phyloP scores from a whole-genome alignment of 2,329 filamentous ascomycete genomes.

The Arthrobotrys megalospora region DNA sequence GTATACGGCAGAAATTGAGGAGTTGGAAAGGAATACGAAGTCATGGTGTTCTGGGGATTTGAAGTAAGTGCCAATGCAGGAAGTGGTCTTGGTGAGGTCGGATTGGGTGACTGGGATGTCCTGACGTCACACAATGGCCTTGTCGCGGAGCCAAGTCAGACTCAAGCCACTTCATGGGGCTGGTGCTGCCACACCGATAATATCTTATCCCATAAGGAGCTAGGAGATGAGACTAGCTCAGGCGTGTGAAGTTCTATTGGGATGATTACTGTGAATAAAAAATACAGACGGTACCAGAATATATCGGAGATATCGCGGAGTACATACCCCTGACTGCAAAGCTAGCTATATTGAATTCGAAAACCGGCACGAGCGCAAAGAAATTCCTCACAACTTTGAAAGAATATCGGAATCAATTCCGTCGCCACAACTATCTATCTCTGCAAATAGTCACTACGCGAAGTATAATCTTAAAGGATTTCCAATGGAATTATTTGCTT shows the following conservation, averaged over 20 bases:
- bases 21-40: not conserved
- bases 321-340: no score
- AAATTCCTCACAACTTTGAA: not conserved
- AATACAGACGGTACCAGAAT: no score
- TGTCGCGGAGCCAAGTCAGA: not conserved
- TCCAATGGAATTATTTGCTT: not conserved
- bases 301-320: no score
- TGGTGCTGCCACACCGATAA: not conserved
- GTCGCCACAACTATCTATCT: not conserved
- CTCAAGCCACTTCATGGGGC: not conserved
- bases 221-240: not conserved
- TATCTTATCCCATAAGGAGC: not conserved
- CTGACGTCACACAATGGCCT: conserved; percentile 55
- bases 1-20: not conserved
- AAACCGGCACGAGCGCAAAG: no score
- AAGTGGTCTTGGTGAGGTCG: conserved; percentile 31
- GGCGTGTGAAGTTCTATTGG: not conserved
- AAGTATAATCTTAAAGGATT: not conserved
- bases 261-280: not conserved
- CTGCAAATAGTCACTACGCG: not conserved
- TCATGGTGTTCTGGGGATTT: conserved; percentile 4
- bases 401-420: not conserved
- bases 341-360: no score
- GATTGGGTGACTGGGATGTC: conserved; percentile 10
- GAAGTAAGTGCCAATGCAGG: conserved; percentile 14